A percentile compares a stretch with the other conserved stretches of the same genome.
These are phyloP conservation scores for Aspergillus hiratsukae DNA, from an alignment of 2,329 filamentous ascomycete species.

Conservation along the genomic window DNA sequence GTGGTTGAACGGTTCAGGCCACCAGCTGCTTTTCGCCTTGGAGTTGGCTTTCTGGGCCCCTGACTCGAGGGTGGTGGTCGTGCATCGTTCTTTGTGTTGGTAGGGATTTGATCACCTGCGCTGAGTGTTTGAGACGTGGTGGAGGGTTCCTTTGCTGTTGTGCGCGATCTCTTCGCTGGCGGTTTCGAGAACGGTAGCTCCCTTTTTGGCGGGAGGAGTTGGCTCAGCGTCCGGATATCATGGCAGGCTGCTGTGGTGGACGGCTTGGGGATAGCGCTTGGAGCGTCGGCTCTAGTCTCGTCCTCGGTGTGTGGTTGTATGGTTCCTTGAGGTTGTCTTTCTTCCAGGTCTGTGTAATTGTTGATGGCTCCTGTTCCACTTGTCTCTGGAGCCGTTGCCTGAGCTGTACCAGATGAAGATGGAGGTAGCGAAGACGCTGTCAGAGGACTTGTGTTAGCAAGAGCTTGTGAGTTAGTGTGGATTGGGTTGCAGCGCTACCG, in stretches of 20 bases:
- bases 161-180: conserved; percentile 15
- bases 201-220: conserved; percentile 40
- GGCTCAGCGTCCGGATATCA: conserved; percentile 26
- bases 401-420: not conserved
- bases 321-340: not conserved
- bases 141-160: not conserved
- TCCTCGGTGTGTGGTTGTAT: not conserved
- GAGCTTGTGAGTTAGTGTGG: not conserved
- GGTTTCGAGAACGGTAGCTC: conserved; percentile 38
- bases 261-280: conserved; percentile 11
- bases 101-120: not conserved
- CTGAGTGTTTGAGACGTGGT: not conserved
- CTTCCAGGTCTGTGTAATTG: not conserved
- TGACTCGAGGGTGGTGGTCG: not conserved
- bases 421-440: not conserved
- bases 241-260: conserved; percentile 25
- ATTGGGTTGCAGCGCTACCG: not conserved
- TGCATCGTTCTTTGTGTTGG: not conserved
- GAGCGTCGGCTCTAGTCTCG: not conserved
- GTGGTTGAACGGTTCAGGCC: not conserved
- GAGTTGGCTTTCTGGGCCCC: not conserved
- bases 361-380: not conserved
- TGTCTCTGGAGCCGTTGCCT: not conserved
- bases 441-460: not conserved
- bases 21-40: not conserved